Evolutionary conservation across 2,329 filamentous ascomycete species (phyloP).

Genomic region (Pseudogymnoascus sp.): DNA sequence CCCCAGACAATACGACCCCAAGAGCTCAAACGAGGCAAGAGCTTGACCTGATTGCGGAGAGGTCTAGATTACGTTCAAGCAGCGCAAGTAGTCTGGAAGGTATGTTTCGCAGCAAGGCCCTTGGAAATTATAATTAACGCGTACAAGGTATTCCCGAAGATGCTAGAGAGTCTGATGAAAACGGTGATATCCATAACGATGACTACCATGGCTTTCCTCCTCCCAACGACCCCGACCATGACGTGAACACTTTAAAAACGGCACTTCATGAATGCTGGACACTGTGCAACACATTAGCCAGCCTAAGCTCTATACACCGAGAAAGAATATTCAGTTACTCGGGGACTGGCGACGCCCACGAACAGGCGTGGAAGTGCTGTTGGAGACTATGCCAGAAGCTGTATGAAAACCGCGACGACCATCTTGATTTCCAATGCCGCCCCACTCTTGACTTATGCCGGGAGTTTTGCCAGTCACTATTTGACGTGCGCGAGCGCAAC

Average conservation of each 20-base stretch:
- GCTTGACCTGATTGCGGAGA: constrained; percentile 48
- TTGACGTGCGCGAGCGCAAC: constrained; percentile 70
- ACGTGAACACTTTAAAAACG: constrained; percentile 59
- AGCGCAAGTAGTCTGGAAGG: constrained; percentile 71
- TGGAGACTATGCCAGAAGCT: constrained; percentile 88
- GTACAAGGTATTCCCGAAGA: constrained; percentile 32
- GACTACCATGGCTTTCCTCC: constrained; percentile 27
- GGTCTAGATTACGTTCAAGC: constrained; percentile 50
- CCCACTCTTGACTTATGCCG: constrained; percentile 78
- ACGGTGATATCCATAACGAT: constrained; percentile 33
- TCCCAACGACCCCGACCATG: constrained; percentile 39
- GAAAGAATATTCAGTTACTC: constrained; percentile 69
- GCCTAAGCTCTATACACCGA: constrained; percentile 73
- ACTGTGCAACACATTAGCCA: constrained; percentile 81
- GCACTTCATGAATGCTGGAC: constrained; percentile 88
- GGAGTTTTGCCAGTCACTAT: constrained; percentile 85
- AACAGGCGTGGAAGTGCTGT: constrained; percentile 86
- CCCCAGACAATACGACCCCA: constrained; percentile 63
- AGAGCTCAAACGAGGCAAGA: constrained; percentile 76
- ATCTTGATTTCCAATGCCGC: constrained; percentile 57
- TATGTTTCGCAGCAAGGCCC: constrained; percentile 33
- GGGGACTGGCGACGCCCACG: constrained; percentile 63
- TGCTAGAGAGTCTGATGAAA: constrained; percentile 40
- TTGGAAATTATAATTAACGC: constrained; percentile 21
- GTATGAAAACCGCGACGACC: constrained; percentile 70